Evolutionary conservation across 306 rosid genomes (phyloP).

Genomic region (Rosa rugosa): DNA sequence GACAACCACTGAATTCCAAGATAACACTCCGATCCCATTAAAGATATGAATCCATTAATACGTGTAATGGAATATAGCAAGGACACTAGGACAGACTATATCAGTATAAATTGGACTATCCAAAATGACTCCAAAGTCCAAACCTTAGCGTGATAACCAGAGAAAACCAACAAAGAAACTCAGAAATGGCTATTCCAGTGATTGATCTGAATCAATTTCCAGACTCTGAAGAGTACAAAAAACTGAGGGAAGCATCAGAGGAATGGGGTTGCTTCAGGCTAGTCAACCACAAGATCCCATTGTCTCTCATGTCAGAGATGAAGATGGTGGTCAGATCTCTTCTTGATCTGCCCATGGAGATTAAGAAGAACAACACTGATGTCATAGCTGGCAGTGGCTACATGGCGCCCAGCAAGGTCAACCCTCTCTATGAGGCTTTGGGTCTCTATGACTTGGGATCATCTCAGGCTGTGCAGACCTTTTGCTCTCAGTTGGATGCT

Average conservation of each 20-base stretch:
- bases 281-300: constrained; percentile 45
- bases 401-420: constrained; percentile 35
- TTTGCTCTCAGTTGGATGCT: constrained; percentile 49
- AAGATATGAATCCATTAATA: background rate
- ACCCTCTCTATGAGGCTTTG: constrained; percentile 56
- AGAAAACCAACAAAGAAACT: background rate
- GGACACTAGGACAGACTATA: background rate
- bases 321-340: constrained; percentile 34
- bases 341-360: constrained; percentile 57
- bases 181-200: constrained; percentile 27
- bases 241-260: constrained; percentile 57
- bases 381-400: constrained; percentile 51
- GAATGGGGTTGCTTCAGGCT: constrained; percentile 62
- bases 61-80: too few relatives aligned
- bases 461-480: constrained; percentile 32
- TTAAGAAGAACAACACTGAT: constrained; percentile 47
- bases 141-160: background rate
- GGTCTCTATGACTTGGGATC: constrained; percentile 54
- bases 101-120: background rate
- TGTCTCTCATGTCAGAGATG: constrained; percentile 49
- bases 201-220: constrained; percentile 41
- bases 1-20: background rate
- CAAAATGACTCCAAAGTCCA: background rate
- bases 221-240: constrained; percentile 27
- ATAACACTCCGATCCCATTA: background rate